Percentiles rank a stretch among this genome's conserved stretches.
Conservation (phyloP, 2,329 filamentous ascomycete species). For the Xylariaceae sp. region DNA sequence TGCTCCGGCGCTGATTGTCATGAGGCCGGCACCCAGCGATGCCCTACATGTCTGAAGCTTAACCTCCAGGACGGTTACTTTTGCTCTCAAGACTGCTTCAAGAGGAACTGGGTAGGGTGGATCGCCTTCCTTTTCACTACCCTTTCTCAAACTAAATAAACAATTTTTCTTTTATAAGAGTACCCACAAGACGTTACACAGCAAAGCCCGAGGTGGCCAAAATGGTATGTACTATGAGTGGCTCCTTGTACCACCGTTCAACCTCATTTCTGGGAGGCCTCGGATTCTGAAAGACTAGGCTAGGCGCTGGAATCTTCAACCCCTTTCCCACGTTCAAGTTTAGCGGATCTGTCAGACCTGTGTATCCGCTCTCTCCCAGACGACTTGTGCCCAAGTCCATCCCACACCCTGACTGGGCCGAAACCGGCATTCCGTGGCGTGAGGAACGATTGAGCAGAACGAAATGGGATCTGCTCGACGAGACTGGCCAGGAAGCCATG, state of each 20-base stretch:
- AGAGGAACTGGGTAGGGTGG: constrained; percentile 79
- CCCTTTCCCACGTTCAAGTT: constrained; percentile 85
- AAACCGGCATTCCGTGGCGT: constrained; percentile 67
- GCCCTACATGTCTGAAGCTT: constrained; percentile 88
- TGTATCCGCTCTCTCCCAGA: constrained; percentile 73
- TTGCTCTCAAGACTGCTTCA: constrained; percentile 98
- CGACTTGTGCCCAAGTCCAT: constrained; percentile 75
- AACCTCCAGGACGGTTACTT: constrained; percentile 81
- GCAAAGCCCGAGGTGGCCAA: constrained; percentile 50
- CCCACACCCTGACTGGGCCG: constrained; percentile 78
- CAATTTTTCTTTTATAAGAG: no score
- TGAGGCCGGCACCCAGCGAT: constrained; percentile 79
- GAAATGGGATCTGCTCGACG: constrained; percentile 76
- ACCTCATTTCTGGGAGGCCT: no score
- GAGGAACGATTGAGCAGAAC: constrained; percentile 57
- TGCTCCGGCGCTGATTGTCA: constrained; percentile 55
- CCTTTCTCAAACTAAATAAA: neutral
- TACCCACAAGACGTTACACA: constrained; percentile 79
- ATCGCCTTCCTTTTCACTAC: neutral
- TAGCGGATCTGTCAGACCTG: constrained; percentile 74
- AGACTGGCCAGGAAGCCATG: constrained; percentile 80
- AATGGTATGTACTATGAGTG: constrained; percentile 66
- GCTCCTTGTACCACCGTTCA: no score
- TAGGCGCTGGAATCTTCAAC: constrained; percentile 81
- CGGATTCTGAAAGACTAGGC: constrained; percentile 72